These are phyloP conservation scores for Closterium sp. DNA, from an alignment of 139 green algal species.

Conservation along the genomic window DNA sequence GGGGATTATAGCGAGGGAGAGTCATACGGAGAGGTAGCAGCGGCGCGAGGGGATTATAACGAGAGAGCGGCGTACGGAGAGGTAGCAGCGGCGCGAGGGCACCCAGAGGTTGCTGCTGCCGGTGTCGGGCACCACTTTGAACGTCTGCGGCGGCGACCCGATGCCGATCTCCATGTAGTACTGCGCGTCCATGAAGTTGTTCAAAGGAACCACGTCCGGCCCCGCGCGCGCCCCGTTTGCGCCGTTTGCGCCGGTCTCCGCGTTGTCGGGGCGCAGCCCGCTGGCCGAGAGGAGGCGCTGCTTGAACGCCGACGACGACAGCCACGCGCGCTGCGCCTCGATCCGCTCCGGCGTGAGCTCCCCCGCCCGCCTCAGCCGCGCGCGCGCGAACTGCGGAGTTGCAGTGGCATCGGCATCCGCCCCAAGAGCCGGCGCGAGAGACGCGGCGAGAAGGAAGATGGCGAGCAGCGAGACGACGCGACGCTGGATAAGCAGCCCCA, in stretches of 20 bases:
- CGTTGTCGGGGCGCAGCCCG: background rate
- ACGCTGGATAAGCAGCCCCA: background rate
- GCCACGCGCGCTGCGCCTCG: background rate
- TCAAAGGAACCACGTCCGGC: constrained; percentile 42
- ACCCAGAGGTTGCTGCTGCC: constrained; percentile 94
- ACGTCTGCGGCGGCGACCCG: constrained; percentile 85
- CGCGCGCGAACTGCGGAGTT: background rate
- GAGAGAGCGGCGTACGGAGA: constrained; percentile 43
- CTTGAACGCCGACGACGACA: background rate
- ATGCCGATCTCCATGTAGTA: constrained; percentile 94
- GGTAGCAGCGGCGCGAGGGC: constrained; percentile 77
- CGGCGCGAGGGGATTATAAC: background rate
- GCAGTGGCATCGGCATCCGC: background rate
- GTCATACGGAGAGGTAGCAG: background rate
- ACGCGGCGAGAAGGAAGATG: background rate
- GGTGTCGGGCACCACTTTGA: constrained; percentile 91
- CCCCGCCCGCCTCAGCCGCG: background rate
- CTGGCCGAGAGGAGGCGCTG: background rate
- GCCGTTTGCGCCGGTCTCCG: background rate
- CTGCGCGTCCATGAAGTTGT: constrained; percentile 62
- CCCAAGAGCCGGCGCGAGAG: background rate
- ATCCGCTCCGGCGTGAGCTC: background rate
- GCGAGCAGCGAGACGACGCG: background rate
- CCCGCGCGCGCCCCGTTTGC: background rate
- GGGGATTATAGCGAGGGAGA: background rate